These are phyloP conservation scores for Paracoccidioides brasiliensis DNA, from an alignment of 2,329 filamentous ascomycete genomes.

Conservation along the genomic window DNA sequence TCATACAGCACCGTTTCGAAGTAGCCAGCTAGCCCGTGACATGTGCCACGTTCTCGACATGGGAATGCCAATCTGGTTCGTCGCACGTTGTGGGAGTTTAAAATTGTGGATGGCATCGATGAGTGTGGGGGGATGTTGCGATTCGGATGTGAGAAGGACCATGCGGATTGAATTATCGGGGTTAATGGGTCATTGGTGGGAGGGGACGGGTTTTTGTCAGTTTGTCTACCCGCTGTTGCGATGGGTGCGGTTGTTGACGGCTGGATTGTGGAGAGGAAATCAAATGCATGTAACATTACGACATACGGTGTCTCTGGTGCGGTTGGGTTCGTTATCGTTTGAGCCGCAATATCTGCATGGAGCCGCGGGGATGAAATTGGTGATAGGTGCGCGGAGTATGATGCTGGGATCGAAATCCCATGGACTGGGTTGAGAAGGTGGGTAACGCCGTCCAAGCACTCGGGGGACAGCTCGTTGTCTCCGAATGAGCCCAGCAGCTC, in stretches of 20 bases:
- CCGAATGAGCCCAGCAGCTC: conserved; percentile 87
- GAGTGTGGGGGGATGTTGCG: conserved; percentile 23
- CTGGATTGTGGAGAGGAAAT: conserved; percentile 56
- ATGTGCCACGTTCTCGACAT: conserved; percentile 63
- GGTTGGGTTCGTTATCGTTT: conserved; percentile 48
- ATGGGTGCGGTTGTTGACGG: conserved; percentile 4
- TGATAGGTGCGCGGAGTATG: conserved; percentile 87
- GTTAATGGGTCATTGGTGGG: conserved; percentile 21
- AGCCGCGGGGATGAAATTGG: conserved; percentile 81
- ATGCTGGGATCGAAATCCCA: conserved; percentile 85
- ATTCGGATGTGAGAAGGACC: conserved; percentile 34
- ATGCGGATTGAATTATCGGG: conserved; percentile 31
- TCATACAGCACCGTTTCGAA: conserved; percentile 92
- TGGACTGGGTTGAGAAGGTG: conserved; percentile 66
- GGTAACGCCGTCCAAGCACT: conserved; percentile 92
- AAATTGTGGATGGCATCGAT: conserved; percentile 37
- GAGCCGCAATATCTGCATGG: conserved; percentile 61
- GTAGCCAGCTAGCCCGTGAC: conserved; percentile 85
- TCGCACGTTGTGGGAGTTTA: conserved; percentile 86
- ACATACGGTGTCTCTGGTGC: conserved; percentile 91
- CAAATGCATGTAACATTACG: conserved; percentile 78
- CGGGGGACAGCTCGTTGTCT: conserved; percentile 92
- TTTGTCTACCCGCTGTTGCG: neutral
- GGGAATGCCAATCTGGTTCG: conserved; percentile 66
- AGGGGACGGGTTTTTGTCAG: conserved; percentile 12